Percentiles rank a stretch among this genome's conserved stretches.
phyloP scores from a whole-genome alignment of 768 basidiomycete species.

The Phaeotremella skinneri region DNA sequence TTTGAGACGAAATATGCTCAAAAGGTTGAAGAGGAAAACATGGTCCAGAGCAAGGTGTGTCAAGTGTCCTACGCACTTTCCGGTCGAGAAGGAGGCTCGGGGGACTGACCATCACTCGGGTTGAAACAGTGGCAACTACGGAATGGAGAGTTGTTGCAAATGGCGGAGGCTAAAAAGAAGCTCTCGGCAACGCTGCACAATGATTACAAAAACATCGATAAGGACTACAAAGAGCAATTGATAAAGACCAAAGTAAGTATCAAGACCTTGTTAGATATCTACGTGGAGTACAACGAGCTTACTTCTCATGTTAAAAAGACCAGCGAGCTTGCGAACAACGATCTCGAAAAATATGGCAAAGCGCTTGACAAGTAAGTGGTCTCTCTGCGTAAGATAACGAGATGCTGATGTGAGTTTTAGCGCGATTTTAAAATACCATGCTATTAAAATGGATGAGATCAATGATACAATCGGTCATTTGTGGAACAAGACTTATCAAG shows the following conservation, averaged over 20 bases:
- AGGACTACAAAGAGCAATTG: constrained; percentile 82
- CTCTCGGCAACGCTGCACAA: constrained; percentile 65
- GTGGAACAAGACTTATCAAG: constrained; percentile 99
- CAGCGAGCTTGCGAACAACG: constrained; percentile 95
- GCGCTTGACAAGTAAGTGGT: constrained; percentile 84
- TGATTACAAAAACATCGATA: constrained; percentile 83
- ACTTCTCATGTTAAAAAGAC: constrained; percentile 58
- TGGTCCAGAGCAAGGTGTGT: constrained; percentile 25
- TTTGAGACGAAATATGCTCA: constrained; percentile 76
- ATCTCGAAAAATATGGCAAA: constrained; percentile 95
- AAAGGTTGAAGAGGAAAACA: constrained; percentile 52
- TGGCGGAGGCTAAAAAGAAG: constrained; percentile 64
- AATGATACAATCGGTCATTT: constrained; percentile 95
- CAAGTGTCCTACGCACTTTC: neutral
- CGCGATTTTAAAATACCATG: constrained; percentile 98
- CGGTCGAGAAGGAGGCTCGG: neutral
- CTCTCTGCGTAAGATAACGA: neutral
- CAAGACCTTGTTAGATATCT: neutral
- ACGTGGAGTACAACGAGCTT: neutral
- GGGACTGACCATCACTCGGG: constrained; percentile 18
- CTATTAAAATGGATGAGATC: constrained; percentile 98
- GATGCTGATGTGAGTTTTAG: constrained; percentile 54
- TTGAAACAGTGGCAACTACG: constrained; percentile 65
- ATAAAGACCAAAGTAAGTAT: constrained; percentile 82
- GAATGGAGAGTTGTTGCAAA: constrained; percentile 75